Base-by-base conservation (phyloP, 192 early-diverging fungal genomes). In the Haplosporangium gracile region DNA sequence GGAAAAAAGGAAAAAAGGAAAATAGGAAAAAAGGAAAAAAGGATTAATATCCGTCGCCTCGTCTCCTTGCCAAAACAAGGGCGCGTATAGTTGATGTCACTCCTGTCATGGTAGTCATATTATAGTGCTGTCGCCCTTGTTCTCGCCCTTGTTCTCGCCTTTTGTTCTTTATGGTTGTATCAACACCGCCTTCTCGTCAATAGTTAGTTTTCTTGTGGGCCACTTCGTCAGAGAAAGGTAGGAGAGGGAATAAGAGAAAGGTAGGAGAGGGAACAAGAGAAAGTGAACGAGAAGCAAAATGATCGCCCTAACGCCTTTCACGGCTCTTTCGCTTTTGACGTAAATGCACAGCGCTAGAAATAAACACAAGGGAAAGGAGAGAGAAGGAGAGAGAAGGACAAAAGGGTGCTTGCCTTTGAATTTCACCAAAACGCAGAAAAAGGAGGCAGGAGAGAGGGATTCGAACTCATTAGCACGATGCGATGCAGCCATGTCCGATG, bases 331-430 rank as follows among this genome's bases (percentile, higher is more conserved):
- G n/a, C 26, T 11, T 4, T 65, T 65, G 60, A 65, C 29, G 60
- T 65, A 32, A 32, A 65, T 65, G 60, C 60, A 65, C 60, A 65
- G 57, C 57, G 24, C n/a, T 60, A 60, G 57, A 60, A 45, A 10
- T 45, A 45, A 9, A 43, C 42, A 43, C 42, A n/a, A 60, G 10
- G 1, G n/a, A 60, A n/a, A 26, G 57, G 57, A 26, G 22, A 60
- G 24, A 57, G 26, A 8, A 9, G 60, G 5, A 26, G 5, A 57
- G 9, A 26, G 36, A 36, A 36, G 36, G 36, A 36, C 36, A 36
- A 36, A 45, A 45, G 43, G 43, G 43, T 45, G 43, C 43, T 45
- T 45, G 43, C 8, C 15, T 45, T 11, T 45, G 43, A 34, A 13
- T 51, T 1, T 51, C 10, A 29, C 60, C 26, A 65, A 65, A 15